Base-by-base conservation (phyloP, 345 rosid genomes). In the Salix udensis region DNA sequence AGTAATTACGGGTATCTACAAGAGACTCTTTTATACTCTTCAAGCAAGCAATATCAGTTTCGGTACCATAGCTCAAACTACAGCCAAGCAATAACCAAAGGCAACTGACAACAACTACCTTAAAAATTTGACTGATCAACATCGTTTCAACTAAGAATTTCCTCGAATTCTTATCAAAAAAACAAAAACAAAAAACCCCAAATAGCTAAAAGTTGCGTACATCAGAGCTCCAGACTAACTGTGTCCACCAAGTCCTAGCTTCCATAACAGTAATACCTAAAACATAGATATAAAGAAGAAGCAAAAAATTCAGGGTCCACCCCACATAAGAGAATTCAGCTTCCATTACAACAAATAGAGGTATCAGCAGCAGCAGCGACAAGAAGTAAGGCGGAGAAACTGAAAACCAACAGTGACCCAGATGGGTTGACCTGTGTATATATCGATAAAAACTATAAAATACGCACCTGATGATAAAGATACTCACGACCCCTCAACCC, bases 21-120 rank as follows among this genome's bases (percentile, higher is more conserved):
- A 94, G 74, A 10, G 89, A 79, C 0, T 9, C 37, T 52, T 70
- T 69, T 60, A 90, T 66, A 68, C 72, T 81, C 79, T 4, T 75
- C 86, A 94, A 82, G 81, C 98, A 92, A 44, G 82, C 30, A 6
- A 92, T 55, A 85, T 92, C 90, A 10, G 78, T 78, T 34, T 72
- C 75, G 31, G 79, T 31, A 23, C 89, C 90, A 79, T 70, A 78
- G 86, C 81, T 76, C 71, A 82, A 76, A 82, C 77, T 70, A 66
- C 86, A 84, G 28, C 77, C 48, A 18, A 88, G 76, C 79, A 87
- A 71, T 10, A 84, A 74, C 80, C 87, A 87, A 18, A 89, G 19
- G 60, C 83, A 77, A 68, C 26, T 68, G 50, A 77, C 70, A 40
- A 86, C 7, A 66, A 76, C 46, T 68, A 78, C 15, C 53, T 77